Evolutionary conservation across 148 eudicot species (phyloP), one percentile per base, ranked within the genome.

Genomic region (Linanthus parryae): DNA sequence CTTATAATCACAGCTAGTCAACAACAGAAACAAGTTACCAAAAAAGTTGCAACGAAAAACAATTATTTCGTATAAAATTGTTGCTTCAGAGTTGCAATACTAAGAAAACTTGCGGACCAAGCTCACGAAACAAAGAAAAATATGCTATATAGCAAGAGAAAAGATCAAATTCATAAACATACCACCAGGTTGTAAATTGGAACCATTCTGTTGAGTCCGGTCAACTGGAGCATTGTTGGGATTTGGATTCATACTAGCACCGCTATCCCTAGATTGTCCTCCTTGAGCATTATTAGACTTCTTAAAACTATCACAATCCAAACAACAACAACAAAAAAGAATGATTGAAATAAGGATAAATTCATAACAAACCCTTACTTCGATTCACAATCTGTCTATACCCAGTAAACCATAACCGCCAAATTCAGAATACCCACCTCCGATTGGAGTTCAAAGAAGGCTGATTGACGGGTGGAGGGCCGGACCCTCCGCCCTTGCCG

Each of bases 211-310:
- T 13, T 44, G 71, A 55, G 64, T 59, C 46, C 51, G 55, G 27
- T 58, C 54, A 49, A 76, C 69, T 48, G 55, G 27, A 58, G 61
- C 60, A 63, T 48, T 40, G 56, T 56, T 58, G 63, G 72, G 35
- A 61, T 57, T 66, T 29, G 69, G 48, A 52, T 45, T 74, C 40
- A 74, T 75, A 64, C 43, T 34, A 26, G 58, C 75, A 48, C 42
- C 59, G 38, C 57, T 45, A 18, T 56, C 70, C 69, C 78, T 68
- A 20, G 72, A 51, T 63, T 81, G 92, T 64, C 80, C 83, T 65
- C 78, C 82, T 68, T 76, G 94, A 52, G 54, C 80, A 74, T 76
- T 76, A 55, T 63, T 67, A 59, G 69, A 22, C 81, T 76, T 88
- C 79, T 69, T 84, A 52, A 57, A 69, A 44, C 92, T 76, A 52